Conservation (phyloP, 2,329 filamentous ascomycete species). For the Pseudocercospora fuligena region DNA sequence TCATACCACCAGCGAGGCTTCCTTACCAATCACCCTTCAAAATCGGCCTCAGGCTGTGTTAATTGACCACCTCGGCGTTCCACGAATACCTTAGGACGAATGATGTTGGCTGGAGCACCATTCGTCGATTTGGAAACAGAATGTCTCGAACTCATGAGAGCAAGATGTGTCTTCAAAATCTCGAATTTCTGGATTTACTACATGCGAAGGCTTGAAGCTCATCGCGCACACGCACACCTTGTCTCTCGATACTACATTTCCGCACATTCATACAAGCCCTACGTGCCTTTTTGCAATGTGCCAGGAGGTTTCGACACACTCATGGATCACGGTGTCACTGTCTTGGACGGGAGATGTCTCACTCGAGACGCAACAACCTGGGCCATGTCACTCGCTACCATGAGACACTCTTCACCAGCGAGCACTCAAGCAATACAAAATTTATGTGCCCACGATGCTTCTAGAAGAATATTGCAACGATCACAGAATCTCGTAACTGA, state of each 20-base stretch:
- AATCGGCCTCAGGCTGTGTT: not conserved
- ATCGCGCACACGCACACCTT: not conserved
- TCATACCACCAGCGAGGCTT: not conserved
- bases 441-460: not conserved
- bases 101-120: not conserved
- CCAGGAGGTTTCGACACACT: not conserved
- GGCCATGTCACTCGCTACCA: not conserved
- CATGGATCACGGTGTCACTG: not conserved
- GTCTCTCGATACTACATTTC: not conserved
- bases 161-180: not conserved
- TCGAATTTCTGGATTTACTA: not conserved
- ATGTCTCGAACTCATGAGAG: not conserved
- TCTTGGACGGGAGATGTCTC: not conserved
- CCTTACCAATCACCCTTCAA: not conserved
- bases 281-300: not conserved
- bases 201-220: not conserved
- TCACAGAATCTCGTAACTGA: not conserved
- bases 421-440: not conserved
- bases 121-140: not conserved
- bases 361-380: not conserved
- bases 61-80: not conserved
- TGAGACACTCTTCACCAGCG: not conserved
- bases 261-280: not conserved
- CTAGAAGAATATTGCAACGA: no score
- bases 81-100: not conserved